phyloP scores from a whole-genome alignment of 306 rosid genomes.

The Ormosia emarginata region DNA sequence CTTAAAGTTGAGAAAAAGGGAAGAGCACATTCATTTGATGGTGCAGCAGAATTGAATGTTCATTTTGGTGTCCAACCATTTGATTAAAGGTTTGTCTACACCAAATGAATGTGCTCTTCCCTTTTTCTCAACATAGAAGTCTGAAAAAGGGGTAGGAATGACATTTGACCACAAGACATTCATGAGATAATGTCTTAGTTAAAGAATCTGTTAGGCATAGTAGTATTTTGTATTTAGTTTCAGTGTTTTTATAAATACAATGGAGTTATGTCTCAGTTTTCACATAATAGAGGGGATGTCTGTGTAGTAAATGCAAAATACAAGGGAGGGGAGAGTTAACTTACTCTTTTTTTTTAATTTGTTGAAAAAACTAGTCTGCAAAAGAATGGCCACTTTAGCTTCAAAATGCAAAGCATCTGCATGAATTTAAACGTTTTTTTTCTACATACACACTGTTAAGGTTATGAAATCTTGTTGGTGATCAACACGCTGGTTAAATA shows the following conservation, averaged over 20 bases:
- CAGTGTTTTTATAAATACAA: neutral
- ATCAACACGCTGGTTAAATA: neutral
- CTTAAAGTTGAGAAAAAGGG: neutral
- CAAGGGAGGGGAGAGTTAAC: neutral
- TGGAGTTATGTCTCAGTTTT: neutral
- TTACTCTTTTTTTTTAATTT: neutral
- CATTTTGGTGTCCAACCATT: neutral
- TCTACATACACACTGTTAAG: neutral
- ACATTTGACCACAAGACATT: neutral
- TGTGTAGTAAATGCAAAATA: neutral
- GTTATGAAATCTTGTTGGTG: neutral
- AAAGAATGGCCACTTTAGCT: neutral
- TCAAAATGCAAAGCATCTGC: constrained; percentile 2
- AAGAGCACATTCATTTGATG: neutral
- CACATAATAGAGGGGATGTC: neutral
- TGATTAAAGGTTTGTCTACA: neutral
- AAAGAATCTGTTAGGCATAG: neutral
- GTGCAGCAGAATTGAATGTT: neutral
- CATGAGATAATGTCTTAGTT: neutral
- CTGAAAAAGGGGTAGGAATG: neutral
- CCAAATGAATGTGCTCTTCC: neutral
- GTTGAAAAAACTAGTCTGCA: neutral
- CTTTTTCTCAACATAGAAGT: neutral
- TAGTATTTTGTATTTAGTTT: neutral
- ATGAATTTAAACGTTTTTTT: neutral